phyloP scores from a whole-genome alignment of 495 filamentous ascomycete species.

The Xylaria intraflava region DNA sequence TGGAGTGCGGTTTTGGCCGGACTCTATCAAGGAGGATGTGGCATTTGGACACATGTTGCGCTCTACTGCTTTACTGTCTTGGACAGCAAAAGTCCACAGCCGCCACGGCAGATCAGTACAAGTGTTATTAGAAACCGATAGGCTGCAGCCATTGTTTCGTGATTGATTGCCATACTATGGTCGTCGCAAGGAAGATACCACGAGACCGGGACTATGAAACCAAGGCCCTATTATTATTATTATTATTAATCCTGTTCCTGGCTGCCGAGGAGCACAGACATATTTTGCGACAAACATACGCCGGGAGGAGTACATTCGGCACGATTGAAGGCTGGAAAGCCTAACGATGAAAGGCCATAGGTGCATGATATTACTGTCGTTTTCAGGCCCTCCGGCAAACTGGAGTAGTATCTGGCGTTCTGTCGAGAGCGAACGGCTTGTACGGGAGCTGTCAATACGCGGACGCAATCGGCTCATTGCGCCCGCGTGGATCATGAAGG shows the following conservation, averaged over 20 bases:
- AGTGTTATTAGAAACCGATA: not conserved
- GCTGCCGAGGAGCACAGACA: not conserved
- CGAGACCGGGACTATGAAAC: not conserved
- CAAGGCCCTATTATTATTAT: not conserved
- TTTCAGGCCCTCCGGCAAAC: not conserved
- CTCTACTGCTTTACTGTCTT: not conserved
- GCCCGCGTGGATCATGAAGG: not conserved
- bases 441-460: not conserved
- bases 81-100: not conserved
- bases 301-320: not conserved
- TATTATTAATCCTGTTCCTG: not conserved
- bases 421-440: not conserved
- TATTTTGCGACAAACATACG: not conserved
- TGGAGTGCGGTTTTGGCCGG: not conserved
- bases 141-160: not conserved
- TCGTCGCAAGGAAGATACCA: not conserved
- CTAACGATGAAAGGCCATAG: not conserved
- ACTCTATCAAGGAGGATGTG: not conserved
- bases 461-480: not conserved
- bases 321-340: not conserved
- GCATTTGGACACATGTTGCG: not conserved
- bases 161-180: not conserved
- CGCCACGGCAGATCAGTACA: not conserved
- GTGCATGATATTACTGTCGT: slow-evolving; percentile 2
- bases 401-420: not conserved